These are phyloP conservation scores for Suhomyces choctaworum DNA, from an alignment of 1,139 yeast species.

Conservation along the genomic window DNA sequence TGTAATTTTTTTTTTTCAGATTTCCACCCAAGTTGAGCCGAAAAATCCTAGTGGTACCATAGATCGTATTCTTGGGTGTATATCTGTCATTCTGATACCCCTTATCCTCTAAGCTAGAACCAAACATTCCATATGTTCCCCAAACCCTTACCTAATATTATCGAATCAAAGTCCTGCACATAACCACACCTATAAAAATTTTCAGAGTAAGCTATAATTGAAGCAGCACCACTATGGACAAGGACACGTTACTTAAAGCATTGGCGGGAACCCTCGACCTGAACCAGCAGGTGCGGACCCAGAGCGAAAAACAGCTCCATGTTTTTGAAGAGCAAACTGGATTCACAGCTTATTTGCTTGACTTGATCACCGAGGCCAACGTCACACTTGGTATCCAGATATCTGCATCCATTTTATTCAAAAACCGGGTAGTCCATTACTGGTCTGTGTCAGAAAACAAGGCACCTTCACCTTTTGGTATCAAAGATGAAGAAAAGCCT, in stretches of 20 bases:
- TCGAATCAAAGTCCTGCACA: no score
- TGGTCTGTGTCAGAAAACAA: constrained; percentile 54
- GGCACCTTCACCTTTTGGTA: constrained; percentile 27
- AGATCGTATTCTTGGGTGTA: no score
- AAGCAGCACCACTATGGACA: constrained; percentile 34
- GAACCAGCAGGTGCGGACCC: constrained; percentile 37
- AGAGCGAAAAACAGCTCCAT: constrained; percentile 43
- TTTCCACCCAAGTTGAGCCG: no score
- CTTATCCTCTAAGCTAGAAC: no score
- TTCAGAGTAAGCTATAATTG: constrained; percentile 1
- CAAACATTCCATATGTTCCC: no score
- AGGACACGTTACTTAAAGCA: constrained; percentile 40
- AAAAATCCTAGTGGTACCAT: no score
- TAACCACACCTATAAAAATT: constrained; percentile 4
- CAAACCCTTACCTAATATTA: no score
- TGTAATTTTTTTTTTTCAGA: no score
- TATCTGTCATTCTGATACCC: no score
- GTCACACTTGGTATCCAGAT: constrained; percentile 52
- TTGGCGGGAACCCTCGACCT: constrained; percentile 49
- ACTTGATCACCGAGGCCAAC: constrained; percentile 48
- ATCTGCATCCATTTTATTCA: constrained; percentile 67
- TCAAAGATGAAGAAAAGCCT: constrained; percentile 51
- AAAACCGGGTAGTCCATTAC: constrained; percentile 57
- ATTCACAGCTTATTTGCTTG: constrained; percentile 57
- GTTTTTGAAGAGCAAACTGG: constrained; percentile 52